Evolutionary conservation across 2,329 filamentous ascomycete species (phyloP).

Genomic region (Colletotrichum echinochloae): DNA sequence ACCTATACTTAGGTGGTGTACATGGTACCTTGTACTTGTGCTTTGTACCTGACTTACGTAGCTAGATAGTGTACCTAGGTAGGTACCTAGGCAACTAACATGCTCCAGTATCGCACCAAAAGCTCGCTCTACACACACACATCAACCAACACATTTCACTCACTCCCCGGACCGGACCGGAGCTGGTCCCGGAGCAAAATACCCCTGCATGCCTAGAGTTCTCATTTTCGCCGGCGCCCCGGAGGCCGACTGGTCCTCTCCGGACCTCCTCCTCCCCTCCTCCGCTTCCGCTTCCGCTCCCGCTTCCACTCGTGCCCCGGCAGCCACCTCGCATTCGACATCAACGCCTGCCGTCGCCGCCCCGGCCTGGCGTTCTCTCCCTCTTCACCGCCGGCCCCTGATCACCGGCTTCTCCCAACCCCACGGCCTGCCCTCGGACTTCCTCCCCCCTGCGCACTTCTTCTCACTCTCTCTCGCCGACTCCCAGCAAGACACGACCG

Average conservation of each 20-base stretch:
- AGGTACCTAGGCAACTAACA: neutral
- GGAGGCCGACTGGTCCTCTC: constrained; percentile 46
- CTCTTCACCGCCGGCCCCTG: constrained; percentile 59
- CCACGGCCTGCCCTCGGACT: constrained; percentile 51
- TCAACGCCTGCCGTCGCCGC: constrained; percentile 28
- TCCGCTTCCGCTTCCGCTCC: neutral
- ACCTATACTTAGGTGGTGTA: too few relatives aligned
- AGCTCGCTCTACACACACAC: constrained; percentile 5
- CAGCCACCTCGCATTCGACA: neutral
- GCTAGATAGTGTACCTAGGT: neutral
- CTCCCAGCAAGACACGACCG: constrained; percentile 24
- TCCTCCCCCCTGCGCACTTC: constrained; percentile 54
- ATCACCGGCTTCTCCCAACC: constrained; percentile 66
- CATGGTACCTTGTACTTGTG: too few relatives aligned
- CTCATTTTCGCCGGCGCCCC: constrained; percentile 55
- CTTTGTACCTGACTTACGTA: neutral
- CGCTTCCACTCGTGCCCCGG: neutral
- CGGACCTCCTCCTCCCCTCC: constrained; percentile 45
- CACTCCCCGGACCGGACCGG: constrained; percentile 12
- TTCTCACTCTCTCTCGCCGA: constrained; percentile 56
- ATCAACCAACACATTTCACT: neutral
- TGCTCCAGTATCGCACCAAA: neutral
- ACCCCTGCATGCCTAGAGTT: constrained; percentile 48
- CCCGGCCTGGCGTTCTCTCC: constrained; percentile 67
- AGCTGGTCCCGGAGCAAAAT: too few relatives aligned